A percentile compares a stretch with the other conserved stretches of the same genome.
These are phyloP conservation scores for Anacardium occidentale DNA, from an alignment of 345 rosid genomes.

Conservation along the genomic window DNA sequence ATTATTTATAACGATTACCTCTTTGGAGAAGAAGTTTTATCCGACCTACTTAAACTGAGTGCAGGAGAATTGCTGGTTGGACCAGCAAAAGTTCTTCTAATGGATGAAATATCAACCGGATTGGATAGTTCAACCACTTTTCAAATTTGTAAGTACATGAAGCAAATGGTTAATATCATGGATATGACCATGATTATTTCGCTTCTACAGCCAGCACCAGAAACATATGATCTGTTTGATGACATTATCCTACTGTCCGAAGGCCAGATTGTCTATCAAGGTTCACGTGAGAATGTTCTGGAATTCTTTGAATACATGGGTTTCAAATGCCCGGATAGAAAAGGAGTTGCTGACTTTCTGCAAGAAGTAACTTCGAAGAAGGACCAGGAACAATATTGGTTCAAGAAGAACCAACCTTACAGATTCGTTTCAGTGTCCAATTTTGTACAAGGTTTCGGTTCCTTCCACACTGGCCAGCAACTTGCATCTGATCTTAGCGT, in stretches of 20 bases:
- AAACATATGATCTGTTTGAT: constrained; percentile 74
- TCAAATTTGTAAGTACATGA: constrained; percentile 68
- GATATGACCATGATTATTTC: constrained; percentile 66
- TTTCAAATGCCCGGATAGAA: constrained; percentile 71
- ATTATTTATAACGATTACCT: not conserved
- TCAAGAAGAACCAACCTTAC: constrained; percentile 46
- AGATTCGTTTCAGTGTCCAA: constrained; percentile 44
- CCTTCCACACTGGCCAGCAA: constrained; percentile 53
- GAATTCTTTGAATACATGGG: constrained; percentile 70
- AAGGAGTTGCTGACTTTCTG: constrained; percentile 71
- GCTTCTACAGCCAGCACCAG: constrained; percentile 85
- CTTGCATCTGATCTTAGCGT: constrained; percentile 43
- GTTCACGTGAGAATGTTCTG: constrained; percentile 58
- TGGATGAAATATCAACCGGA: constrained; percentile 98
- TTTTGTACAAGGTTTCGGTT: constrained; percentile 45
- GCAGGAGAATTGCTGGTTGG: constrained; percentile 97
- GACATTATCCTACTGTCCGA: constrained; percentile 69
- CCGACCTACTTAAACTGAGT: constrained; percentile 2
- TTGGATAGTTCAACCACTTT: constrained; percentile 84
- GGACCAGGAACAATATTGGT: constrained; percentile 85
- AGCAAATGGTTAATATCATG: constrained; percentile 61
- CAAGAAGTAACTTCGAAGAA: constrained; percentile 78
- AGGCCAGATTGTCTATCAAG: constrained; percentile 70
- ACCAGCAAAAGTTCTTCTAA: constrained; percentile 78
- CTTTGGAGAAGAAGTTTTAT: not conserved